Conservation (phyloP, 352 stramenopile species). For the Phytophthora megakarya region DNA sequence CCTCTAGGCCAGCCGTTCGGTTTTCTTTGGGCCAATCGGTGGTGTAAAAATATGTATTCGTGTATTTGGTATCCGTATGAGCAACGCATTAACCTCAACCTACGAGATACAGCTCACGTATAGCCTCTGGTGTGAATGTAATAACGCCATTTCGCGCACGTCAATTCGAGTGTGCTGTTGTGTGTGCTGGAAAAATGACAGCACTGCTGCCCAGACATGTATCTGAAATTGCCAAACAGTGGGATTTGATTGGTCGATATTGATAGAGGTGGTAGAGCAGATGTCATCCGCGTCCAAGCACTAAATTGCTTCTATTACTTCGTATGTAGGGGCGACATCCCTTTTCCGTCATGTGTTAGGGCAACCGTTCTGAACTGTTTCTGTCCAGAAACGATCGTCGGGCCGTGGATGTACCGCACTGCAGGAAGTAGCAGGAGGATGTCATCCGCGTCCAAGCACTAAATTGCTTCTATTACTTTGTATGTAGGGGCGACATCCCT, state of each 20-base stretch:
- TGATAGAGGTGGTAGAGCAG: not conserved
- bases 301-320: not conserved
- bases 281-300: not conserved
- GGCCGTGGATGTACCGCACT: constrained; percentile 21
- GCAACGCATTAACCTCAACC: constrained; percentile 13
- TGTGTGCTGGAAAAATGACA: not conserved
- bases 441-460: not conserved
- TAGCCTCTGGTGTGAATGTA: too few species aligned
- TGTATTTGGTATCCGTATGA: not conserved
- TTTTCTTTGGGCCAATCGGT: constrained; percentile 14
- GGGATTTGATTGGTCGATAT: constrained; percentile 11
- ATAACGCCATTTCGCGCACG: not conserved
- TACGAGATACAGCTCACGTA: too few species aligned
- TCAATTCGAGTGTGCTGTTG: not conserved
- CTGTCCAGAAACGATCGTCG: constrained; percentile 26
- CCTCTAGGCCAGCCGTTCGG: constrained; percentile 9
- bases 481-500: constrained; percentile 1
- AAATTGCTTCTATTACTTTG: not conserved
- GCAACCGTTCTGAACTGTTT: constrained; percentile 11
- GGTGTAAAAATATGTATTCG: not conserved
- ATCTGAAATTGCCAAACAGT: not conserved
- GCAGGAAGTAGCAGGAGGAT: not conserved
- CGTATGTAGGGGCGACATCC: not conserved
- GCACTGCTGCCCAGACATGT: not conserved
- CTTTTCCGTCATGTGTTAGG: not conserved